Conservation (phyloP, 768 basidiomycete species). For the Tremella yokohamensis region DNA sequence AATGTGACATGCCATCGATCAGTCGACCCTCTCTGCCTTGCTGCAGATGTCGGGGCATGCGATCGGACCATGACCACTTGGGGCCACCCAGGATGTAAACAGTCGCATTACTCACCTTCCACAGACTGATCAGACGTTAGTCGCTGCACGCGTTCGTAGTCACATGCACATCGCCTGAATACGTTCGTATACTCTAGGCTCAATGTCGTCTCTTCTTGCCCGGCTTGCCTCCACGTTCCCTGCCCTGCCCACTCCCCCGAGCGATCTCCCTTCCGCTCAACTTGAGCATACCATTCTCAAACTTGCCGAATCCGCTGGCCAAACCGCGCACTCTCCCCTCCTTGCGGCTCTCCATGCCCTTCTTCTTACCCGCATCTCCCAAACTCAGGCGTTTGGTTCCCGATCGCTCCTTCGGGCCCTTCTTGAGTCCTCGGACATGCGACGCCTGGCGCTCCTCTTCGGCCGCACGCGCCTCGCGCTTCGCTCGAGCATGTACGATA, state of each 20-base stretch:
- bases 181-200: too few species aligned
- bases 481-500: constrained; percentile 38
- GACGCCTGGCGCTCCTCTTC: constrained; percentile 41
- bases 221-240: background rate
- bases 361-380: constrained; percentile 38
- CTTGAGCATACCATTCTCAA: constrained; percentile 46
- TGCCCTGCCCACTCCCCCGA: constrained; percentile 14
- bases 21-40: too few species aligned
- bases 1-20: too few species aligned
- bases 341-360: constrained; percentile 32
- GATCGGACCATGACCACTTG: too few species aligned
- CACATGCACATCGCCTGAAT: too few species aligned
- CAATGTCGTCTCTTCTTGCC: constrained; percentile 5
- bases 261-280: constrained; percentile 48
- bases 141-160: too few species aligned
- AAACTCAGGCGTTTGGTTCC: constrained; percentile 29
- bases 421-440: constrained; percentile 34
- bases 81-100: too few species aligned
- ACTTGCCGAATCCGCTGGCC: constrained; percentile 47
- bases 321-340: constrained; percentile 41
- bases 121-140: too few species aligned
- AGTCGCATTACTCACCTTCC: too few species aligned
- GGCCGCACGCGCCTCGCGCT: constrained; percentile 26
- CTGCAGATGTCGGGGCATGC: too few species aligned
- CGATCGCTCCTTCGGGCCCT: constrained; percentile 18